A percentile compares a stretch with the other conserved stretches of the same genome.
Evolutionary conservation across 805 yeast species (phyloP).

Genomic region (Kazachstania taianensis): DNA sequence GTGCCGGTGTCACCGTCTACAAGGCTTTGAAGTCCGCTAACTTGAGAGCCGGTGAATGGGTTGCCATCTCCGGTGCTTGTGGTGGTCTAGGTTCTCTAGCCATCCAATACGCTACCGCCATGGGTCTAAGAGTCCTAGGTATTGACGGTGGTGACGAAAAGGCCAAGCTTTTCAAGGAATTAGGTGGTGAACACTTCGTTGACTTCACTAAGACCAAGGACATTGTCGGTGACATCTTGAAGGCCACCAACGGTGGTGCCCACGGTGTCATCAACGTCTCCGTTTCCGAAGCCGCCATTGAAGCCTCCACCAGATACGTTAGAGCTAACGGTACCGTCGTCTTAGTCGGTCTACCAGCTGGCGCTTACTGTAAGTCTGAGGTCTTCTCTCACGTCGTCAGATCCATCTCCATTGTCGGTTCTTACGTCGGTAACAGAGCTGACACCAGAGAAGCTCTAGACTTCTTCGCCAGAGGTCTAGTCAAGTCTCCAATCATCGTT

Average conservation of each 20-base stretch:
- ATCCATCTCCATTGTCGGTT: slow-evolving; percentile 38
- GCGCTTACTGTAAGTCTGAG: slow-evolving; percentile 36
- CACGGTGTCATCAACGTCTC: slow-evolving; percentile 63
- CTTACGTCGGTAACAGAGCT: slow-evolving; percentile 44
- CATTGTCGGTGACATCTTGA: slow-evolving; percentile 35
- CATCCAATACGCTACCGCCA: slow-evolving; percentile 63
- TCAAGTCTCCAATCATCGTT: slow-evolving; percentile 62
- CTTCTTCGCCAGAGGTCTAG: slow-evolving; percentile 62
- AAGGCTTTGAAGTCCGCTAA: slow-evolving; percentile 55
- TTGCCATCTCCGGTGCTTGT: slow-evolving; percentile 67
- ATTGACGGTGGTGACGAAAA: slow-evolving; percentile 71
- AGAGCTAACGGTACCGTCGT: slow-evolving; percentile 53
- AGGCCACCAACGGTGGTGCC: slow-evolving; percentile 51
- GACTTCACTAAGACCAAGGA: slow-evolving; percentile 47
- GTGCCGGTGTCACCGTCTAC: slow-evolving; percentile 62
- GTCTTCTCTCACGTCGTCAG: slow-evolving; percentile 42
- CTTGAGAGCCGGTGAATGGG: slow-evolving; percentile 58
- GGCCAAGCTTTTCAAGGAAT: slow-evolving; percentile 38
- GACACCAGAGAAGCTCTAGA: slow-evolving; percentile 58
- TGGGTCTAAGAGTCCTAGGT: slow-evolving; percentile 63
- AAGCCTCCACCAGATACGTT: slow-evolving; percentile 41
- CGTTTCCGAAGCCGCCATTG: slow-evolving; percentile 44
- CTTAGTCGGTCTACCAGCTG: slow-evolving; percentile 51
- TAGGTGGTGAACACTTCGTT: slow-evolving; percentile 57
- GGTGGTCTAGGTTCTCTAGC: slow-evolving; percentile 76